phyloP scores from a whole-genome alignment of 257 asterid genomes.

The Linaria vulgaris region DNA sequence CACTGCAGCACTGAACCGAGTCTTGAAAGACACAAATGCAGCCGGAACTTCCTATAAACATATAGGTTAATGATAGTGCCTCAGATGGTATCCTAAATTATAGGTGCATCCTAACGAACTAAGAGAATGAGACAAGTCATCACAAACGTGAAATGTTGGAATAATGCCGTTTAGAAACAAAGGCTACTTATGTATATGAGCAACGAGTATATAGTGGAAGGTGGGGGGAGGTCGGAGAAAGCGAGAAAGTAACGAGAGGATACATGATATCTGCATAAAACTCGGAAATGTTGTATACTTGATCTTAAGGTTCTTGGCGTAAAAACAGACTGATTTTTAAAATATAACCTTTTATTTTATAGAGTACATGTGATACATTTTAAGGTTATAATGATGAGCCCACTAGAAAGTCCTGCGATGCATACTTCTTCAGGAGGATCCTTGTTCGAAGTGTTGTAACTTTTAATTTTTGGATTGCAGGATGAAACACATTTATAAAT shows the following conservation, averaged over 20 bases:
- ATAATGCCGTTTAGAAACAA: constrained; percentile 2
- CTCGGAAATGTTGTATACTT: not conserved
- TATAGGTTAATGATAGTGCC: constrained; percentile 17
- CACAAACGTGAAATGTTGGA: constrained; percentile 5
- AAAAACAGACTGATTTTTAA: not conserved
- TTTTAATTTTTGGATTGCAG: no score
- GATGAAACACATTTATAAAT: no score
- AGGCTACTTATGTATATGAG: not conserved
- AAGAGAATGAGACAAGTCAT: not conserved
- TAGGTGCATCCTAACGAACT: constrained; percentile 22
- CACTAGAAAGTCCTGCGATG: not conserved
- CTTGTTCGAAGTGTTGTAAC: no score
- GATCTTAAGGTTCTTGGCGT: not conserved
- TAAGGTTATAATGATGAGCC: constrained; percentile 4
- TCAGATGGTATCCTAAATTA: constrained; percentile 18
- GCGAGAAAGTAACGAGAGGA: no score
- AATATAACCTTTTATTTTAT: not conserved
- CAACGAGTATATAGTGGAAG: not conserved
- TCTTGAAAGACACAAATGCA: constrained; percentile 92
- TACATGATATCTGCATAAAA: no score
- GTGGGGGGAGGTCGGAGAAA: no score
- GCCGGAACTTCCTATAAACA: constrained; percentile 75
- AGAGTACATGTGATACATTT: not conserved
- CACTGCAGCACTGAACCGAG: constrained; percentile 76
- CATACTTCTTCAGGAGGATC: no score